These are phyloP conservation scores for Fimicolochytrium jonesii DNA, from an alignment of 192 early-diverging fungal genomes.

Conservation along the genomic window DNA sequence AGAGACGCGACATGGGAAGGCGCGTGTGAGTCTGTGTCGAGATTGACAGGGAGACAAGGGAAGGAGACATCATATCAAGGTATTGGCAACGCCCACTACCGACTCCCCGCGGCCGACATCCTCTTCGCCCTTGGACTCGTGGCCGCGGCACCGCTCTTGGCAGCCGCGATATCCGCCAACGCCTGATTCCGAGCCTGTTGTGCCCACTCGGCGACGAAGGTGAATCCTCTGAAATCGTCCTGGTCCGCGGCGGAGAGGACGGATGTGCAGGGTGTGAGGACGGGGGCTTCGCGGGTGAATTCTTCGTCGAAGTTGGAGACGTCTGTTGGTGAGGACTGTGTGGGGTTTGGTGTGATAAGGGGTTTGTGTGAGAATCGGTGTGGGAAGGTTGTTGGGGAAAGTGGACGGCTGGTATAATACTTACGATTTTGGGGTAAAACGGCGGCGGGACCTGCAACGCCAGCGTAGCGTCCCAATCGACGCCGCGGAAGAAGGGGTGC, in stretches of 20 bases:
- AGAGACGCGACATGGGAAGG: too few species aligned
- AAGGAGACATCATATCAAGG: too few species aligned
- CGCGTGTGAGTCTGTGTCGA: too few species aligned
- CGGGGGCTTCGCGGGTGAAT: conserved; percentile 93
- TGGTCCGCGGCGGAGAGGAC: conserved; percentile 78
- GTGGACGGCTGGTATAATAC: too few species aligned
- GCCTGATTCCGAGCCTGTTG: conserved; percentile 27
- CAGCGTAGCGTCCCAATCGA: conserved; percentile 96
- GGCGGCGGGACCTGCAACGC: conserved; percentile 83
- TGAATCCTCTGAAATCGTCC: conserved; percentile 91
- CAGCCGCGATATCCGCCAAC: background rate
- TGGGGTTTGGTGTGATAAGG: background rate
- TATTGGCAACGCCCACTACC: too few species aligned
- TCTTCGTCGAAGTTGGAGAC: conserved; percentile 98
- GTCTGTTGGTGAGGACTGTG: conserved; percentile 66
- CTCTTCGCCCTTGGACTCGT: too few species aligned
- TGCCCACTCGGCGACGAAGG: conserved; percentile 50
- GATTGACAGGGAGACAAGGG: too few species aligned
- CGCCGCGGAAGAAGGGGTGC: conserved; percentile 91
- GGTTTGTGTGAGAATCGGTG: too few species aligned
- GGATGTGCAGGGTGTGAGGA: conserved; percentile 86
- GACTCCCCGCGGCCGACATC: too few species aligned
- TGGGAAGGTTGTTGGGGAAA: too few species aligned
- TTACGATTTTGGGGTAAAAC: conserved; percentile 82
- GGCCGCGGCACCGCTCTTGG: too few species aligned